Base-by-base conservation (phyloP, 2,329 filamentous ascomycete genomes). In the Ophiosphaerella herpotricha region DNA sequence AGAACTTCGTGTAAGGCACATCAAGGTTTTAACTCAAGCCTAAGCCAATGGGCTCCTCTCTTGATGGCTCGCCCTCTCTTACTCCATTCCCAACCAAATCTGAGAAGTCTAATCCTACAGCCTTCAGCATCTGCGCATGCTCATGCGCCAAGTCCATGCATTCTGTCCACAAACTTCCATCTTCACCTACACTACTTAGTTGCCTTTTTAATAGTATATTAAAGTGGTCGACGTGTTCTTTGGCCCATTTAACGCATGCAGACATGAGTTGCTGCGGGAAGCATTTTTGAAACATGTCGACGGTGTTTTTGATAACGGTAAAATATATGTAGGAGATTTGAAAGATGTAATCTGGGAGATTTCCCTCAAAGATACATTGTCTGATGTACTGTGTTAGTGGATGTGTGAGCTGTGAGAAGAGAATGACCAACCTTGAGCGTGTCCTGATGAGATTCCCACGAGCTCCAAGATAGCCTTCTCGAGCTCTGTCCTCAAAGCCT, bases 171-270 rank as follows among this genome's bases (percentile, higher is more conserved):
- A 90, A 82, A 38, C 85, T 81, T 12, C 88, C 87, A n/a, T 83
- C 86, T 42, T 80, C 82, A 53, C 95, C 88, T 2, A 94, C 89
- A 68, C 89, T 91, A 74, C 91, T 95, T 54, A 99, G 78, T 75
- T 97, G 94, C 51, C 93, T 81, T 32, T 82, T 85, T 33, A 99
- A 79, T 43, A 94, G 85, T 39, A 81, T 81, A 65, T 97, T 97
- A 78, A 97, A 97, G 2, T 86, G 86, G 63, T 97, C 92, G 1
- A 97, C 85, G 69, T 96, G 87, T 63, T 94, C 88, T 74, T 97
- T 97, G n/a, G 91, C 92, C 94, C 94, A 99, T 69, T 93, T 95
- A 64, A 99, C 93, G 63, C 91, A 96, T 0, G 92, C 91, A 65
- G 91, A 96, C 82, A 94, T 95, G 78, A 94, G 90, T 12, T 86